phyloP scores from a whole-genome alignment of 2,329 filamentous ascomycete genomes.

The Exophiala viscosa region DNA sequence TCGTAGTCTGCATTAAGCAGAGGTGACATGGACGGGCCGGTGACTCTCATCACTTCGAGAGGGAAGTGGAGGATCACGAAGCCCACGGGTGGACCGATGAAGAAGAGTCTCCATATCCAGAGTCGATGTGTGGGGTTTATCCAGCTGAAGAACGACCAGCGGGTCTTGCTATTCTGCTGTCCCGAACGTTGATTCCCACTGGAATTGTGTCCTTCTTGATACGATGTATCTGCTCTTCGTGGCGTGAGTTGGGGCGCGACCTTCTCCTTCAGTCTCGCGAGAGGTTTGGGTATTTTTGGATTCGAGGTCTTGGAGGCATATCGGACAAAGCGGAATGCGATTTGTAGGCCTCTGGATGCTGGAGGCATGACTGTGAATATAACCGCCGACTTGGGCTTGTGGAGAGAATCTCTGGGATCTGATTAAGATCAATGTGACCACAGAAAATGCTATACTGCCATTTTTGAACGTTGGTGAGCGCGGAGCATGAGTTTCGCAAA shows the following conservation, averaged over 20 bases:
- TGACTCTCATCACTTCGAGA: conserved; percentile 41
- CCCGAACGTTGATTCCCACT: neutral
- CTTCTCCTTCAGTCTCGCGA: neutral
- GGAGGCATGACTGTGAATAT: conserved; percentile 5
- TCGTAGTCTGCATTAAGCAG: conserved; percentile 65
- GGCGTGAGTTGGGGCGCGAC: neutral
- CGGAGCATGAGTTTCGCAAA: too few relatives aligned
- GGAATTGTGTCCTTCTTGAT: neutral
- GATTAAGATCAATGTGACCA: too few relatives aligned
- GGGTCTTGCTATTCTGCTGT: neutral
- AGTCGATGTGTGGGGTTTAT: conserved; percentile 7
- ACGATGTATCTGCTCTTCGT: neutral
- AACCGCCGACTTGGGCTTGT: too few relatives aligned
- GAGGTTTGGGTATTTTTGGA: neutral
- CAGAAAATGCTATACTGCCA: too few relatives aligned
- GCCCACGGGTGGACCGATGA: conserved; percentile 36
- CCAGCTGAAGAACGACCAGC: neutral
- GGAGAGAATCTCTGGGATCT: too few relatives aligned
- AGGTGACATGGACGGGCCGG: conserved; percentile 67
- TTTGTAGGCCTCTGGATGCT: conserved; percentile 1
- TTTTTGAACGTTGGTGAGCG: too few relatives aligned
- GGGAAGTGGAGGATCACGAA: conserved; percentile 41
- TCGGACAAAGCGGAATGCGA: neutral
- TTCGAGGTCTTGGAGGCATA: conserved; percentile 11
- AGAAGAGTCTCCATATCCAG: conserved; percentile 19